Conservation (phyloP, 148 eudicot genomes). For the Dianthus caryophyllus region DNA sequence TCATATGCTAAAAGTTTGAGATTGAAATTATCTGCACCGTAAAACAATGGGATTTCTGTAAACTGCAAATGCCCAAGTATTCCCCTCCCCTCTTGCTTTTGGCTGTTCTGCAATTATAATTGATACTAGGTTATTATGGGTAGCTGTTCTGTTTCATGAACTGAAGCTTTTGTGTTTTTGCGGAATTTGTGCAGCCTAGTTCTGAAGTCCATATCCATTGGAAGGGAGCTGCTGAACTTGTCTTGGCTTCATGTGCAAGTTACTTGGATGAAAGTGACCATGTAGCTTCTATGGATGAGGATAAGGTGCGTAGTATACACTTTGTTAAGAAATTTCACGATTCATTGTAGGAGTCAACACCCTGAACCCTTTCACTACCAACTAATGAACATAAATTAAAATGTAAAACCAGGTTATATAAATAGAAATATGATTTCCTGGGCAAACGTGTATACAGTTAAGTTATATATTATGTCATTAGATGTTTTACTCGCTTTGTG, state of each 20-base stretch:
- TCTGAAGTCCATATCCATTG: conserved; percentile 39
- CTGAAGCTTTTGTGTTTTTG: background rate
- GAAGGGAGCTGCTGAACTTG: conserved; percentile 54
- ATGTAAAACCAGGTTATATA: background rate
- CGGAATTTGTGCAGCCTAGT: conserved; percentile 36
- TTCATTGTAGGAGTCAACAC: background rate
- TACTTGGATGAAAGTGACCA: conserved; percentile 34
- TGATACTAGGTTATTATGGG: background rate
- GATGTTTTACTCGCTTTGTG: conserved; percentile 1
- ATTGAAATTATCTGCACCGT: conserved; percentile 12
- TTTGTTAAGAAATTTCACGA: conserved; percentile 1
- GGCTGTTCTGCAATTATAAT: background rate
- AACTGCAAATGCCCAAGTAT: background rate
- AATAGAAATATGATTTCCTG: background rate
- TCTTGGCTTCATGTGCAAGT: conserved; percentile 33
- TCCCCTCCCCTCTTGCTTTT: background rate
- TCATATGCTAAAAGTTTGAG: background rate
- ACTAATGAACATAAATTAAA: background rate
- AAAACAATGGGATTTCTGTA: background rate
- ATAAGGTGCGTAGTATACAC: conserved; percentile 46
- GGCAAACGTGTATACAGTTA: background rate
- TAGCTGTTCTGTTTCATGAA: background rate
- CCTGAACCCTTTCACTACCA: background rate
- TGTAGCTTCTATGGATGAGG: conserved; percentile 45
- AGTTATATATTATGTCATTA: background rate